Percentiles rank a stretch among this genome's conserved stretches.
These are phyloP conservation scores for Aspergillus spinulosporus DNA, from an alignment of 2,329 filamentous ascomycete genomes.

Conservation along the genomic window DNA sequence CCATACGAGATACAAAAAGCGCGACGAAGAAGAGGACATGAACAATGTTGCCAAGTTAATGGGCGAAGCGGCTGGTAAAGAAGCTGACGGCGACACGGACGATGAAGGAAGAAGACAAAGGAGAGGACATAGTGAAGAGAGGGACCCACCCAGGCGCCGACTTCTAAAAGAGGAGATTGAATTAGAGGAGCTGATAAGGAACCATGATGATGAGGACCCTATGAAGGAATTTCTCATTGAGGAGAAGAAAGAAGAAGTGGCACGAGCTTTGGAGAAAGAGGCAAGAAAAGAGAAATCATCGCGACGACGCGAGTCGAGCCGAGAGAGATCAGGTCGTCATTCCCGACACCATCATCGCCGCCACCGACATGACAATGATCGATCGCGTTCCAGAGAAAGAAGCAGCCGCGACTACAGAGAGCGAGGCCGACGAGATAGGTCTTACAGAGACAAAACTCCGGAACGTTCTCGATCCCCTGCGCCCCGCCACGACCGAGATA, in stretches of 20 bases:
- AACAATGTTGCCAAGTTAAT: constrained; percentile 51
- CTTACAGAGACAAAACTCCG: constrained; percentile 29
- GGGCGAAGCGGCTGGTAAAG: constrained; percentile 45
- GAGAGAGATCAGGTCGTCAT: constrained; percentile 46
- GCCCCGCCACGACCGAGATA: constrained; percentile 31
- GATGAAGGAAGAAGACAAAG: constrained; percentile 37
- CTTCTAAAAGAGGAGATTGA: constrained; percentile 80
- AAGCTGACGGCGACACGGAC: constrained; percentile 38
- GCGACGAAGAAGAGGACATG: constrained; percentile 65
- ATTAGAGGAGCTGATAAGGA: constrained; percentile 69
- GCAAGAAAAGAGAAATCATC: constrained; percentile 52
- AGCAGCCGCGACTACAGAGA: constrained; percentile 33
- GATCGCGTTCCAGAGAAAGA: constrained; percentile 35
- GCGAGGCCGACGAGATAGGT: constrained; percentile 30
- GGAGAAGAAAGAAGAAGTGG: constrained; percentile 87
- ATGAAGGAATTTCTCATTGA: constrained; percentile 92
- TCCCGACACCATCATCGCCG: constrained; percentile 50
- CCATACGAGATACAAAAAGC: constrained; percentile 86
- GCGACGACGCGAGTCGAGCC: constrained; percentile 33
- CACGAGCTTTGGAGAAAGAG: constrained; percentile 63
- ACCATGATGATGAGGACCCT: constrained; percentile 92
- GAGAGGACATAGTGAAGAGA: constrained; percentile 44
- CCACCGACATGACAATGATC: constrained; percentile 34
- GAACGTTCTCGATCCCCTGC: constrained; percentile 33
- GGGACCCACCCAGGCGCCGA: constrained; percentile 53